Evolutionary conservation across 768 basidiomycete species (phyloP).

Genomic region (Serendipita sp.): DNA sequence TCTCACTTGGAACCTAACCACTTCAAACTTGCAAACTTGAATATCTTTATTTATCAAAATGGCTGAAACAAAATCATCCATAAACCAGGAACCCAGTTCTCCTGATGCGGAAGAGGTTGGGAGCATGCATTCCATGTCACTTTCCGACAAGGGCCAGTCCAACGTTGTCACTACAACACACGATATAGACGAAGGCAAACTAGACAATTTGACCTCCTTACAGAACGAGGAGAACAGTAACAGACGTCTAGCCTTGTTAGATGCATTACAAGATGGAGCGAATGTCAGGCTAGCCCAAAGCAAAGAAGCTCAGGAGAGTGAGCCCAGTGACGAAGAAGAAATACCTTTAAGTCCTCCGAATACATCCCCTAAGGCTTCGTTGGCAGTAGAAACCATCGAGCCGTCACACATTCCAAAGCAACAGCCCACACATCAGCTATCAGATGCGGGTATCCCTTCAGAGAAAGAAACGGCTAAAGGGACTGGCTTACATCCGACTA

Average conservation of each 20-base stretch:
- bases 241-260: background rate
- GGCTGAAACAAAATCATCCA: background rate
- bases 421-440: no score
- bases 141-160: background rate
- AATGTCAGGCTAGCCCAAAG: background rate
- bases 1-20: background rate
- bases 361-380: background rate
- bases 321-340: background rate
- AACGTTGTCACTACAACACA: no score
- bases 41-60: background rate
- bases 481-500: background rate
- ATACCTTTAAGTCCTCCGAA: background rate
- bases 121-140: constrained; percentile 1
- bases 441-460: background rate
- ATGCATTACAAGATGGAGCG: background rate
- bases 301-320: background rate
- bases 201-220: background rate
- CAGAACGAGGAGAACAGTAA: background rate
- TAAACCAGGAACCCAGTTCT: background rate
- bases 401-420: no score
- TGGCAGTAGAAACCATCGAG: background rate
- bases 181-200: background rate
- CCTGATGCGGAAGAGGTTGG: background rate
- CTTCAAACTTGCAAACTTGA: background rate
- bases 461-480: background rate